These are phyloP conservation scores for Sanghuangporus weigelae DNA, from an alignment of 1,284 basidiomycete species.

Conservation along the genomic window DNA sequence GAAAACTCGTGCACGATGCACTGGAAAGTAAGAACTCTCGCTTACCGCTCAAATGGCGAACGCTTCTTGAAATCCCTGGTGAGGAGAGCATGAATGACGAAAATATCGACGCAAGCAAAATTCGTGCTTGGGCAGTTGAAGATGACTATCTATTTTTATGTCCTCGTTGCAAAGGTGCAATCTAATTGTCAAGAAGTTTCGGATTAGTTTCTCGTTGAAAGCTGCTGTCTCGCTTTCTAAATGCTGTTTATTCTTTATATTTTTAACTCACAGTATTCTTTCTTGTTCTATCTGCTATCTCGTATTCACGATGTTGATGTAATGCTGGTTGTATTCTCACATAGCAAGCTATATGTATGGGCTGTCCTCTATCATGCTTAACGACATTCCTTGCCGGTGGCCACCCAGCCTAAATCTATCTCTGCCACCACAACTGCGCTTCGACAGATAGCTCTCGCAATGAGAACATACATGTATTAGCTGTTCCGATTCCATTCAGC, in stretches of 20 bases:
- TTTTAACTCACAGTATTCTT: too few species aligned
- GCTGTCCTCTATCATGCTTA: too few species aligned
- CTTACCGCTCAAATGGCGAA: not conserved
- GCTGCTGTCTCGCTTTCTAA: not conserved
- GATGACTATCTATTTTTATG: slow-evolving; percentile 4
- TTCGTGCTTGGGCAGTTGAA: not conserved
- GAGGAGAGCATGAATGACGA: not conserved
- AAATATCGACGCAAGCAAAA: not conserved
- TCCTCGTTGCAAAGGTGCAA: slow-evolving; percentile 3
- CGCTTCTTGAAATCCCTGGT: not conserved
- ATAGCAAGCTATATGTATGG: too few species aligned
- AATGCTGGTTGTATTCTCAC: too few species aligned
- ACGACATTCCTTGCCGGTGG: too few species aligned
- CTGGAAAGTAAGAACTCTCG: not conserved
- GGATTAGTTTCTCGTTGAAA: not conserved
- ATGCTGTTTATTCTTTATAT: not conserved
- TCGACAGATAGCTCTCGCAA: too few species aligned
- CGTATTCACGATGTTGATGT: too few species aligned
- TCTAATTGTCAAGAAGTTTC: not conserved
- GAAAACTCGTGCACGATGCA: not conserved
- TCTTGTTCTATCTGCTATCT: too few species aligned
- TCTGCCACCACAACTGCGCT: too few species aligned
- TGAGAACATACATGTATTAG: too few species aligned
- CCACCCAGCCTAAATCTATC: too few species aligned
- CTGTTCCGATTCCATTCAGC: too few species aligned